These are phyloP conservation scores for Sporothrix pseudoabietina DNA, from an alignment of 2,329 filamentous ascomycete genomes.

Conservation along the genomic window DNA sequence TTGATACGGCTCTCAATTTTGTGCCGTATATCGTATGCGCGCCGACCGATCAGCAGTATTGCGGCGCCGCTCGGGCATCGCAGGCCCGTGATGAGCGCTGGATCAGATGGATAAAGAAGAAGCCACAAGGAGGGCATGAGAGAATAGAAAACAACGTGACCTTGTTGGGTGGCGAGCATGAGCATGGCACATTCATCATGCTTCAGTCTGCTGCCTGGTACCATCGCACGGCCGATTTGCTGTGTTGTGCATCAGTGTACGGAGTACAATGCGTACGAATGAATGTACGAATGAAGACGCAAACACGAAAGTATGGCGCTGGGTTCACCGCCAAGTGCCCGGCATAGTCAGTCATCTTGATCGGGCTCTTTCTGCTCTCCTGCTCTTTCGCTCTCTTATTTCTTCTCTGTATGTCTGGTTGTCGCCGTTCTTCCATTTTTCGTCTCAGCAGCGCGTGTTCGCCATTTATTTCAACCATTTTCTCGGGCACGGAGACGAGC, in stretches of 20 bases:
- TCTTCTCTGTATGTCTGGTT: neutral
- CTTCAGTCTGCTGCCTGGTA: neutral
- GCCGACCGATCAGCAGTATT: neutral
- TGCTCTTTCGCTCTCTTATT: neutral
- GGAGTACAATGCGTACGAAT: neutral
- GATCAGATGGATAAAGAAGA: neutral
- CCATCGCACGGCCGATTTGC: neutral
- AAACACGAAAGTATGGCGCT: neutral
- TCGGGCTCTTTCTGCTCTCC: neutral
- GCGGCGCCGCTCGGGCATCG: neutral
- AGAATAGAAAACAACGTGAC: neutral
- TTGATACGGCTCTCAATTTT: neutral
- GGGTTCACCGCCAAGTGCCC: neutral
- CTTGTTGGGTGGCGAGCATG: neutral
- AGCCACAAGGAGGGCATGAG: neutral
- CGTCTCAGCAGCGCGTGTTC: neutral
- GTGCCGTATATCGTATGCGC: neutral
- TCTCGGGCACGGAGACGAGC: neutral
- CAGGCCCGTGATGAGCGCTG: no score
- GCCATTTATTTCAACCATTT: neutral
- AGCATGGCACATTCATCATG: neutral
- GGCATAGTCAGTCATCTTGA: neutral
- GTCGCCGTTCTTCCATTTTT: neutral
- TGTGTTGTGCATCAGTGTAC: constrained; percentile 7
- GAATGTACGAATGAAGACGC: neutral